Evolutionary conservation across 2,329 filamentous ascomycete species (phyloP).

Genomic region (Massarina eburnea): DNA sequence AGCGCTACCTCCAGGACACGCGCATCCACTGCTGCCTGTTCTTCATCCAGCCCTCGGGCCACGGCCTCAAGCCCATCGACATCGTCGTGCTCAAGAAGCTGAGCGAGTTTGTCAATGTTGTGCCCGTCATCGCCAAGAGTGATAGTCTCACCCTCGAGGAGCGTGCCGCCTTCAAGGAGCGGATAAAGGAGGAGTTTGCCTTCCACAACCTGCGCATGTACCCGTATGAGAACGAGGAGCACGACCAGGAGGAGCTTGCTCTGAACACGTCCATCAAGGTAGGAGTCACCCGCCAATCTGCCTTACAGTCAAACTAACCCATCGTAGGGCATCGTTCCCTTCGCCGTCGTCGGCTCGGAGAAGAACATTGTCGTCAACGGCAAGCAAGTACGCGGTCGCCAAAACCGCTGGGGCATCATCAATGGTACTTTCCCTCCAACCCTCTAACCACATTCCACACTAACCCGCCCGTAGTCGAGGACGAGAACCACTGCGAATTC

Average conservation of each 20-base stretch:
- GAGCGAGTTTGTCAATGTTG: constrained; percentile 98
- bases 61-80: constrained; percentile 98
- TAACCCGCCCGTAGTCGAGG: constrained; percentile 67
- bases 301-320: constrained; percentile 37
- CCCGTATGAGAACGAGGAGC: constrained; percentile 98
- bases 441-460: neutral
- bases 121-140: constrained; percentile 97
- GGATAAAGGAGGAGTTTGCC: constrained; percentile 97
- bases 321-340: constrained; percentile 82
- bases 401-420: constrained; percentile 99
- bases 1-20: constrained; percentile 98
- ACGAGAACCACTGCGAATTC: constrained; percentile 99
- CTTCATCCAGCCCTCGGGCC: constrained; percentile 98
- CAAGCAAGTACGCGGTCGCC: constrained; percentile 94
- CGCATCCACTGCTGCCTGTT: constrained; percentile 99
- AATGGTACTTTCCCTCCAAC: constrained; percentile 54
- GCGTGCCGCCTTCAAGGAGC: constrained; percentile 93
- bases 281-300: constrained; percentile 26
- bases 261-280: constrained; percentile 98
- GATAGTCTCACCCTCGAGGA: constrained; percentile 96
- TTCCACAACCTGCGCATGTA: constrained; percentile 99
- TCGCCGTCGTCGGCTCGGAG: constrained; percentile 96
- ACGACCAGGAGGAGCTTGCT: constrained; percentile 92
- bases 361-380: constrained; percentile 97
- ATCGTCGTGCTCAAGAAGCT: constrained; percentile 99